These are phyloP conservation scores for Uronychia setigera DNA, from an alignment of 73 alveolate species.

Conservation along the genomic window DNA sequence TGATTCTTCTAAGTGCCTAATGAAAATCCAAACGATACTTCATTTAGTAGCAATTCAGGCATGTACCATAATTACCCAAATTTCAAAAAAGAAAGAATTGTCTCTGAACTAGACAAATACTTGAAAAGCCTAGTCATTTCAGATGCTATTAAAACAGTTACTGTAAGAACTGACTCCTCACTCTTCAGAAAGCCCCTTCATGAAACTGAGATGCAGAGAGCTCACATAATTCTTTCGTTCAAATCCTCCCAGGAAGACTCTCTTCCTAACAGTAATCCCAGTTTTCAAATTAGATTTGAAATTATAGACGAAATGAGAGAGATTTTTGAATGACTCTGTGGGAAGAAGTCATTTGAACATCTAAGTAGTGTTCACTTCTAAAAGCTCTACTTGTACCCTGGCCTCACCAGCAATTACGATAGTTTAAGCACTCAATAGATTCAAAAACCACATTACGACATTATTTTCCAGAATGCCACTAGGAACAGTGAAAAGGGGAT, in stretches of 20 bases:
- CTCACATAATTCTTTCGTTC: neutral
- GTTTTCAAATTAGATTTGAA: neutral
- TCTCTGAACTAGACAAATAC: conserved; percentile 40
- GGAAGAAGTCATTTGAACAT: neutral
- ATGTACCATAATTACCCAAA: too few species aligned
- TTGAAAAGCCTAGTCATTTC: conserved; percentile 22
- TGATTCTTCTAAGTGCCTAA: conserved; percentile 10
- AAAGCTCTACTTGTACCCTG: neutral
- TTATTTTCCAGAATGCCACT: too few species aligned
- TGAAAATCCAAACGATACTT: conserved; percentile 12
- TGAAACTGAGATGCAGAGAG: neutral
- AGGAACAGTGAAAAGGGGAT: too few species aligned
- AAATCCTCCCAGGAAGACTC: neutral
- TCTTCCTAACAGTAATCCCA: neutral
- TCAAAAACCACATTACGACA: neutral
- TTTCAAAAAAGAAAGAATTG: conserved; percentile 1
- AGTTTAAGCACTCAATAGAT: neutral
- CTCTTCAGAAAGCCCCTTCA: neutral
- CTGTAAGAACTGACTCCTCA: conserved; percentile 11
- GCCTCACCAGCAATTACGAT: neutral
- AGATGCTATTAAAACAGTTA: conserved; percentile 42
- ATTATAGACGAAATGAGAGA: neutral
- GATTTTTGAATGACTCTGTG: neutral
- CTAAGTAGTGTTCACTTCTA: neutral
- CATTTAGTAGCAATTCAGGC: neutral